Evolutionary conservation across 768 basidiomycete species (phyloP), one percentile per base, ranked within the genome.

Genomic region (Termitomyces sp.): DNA sequence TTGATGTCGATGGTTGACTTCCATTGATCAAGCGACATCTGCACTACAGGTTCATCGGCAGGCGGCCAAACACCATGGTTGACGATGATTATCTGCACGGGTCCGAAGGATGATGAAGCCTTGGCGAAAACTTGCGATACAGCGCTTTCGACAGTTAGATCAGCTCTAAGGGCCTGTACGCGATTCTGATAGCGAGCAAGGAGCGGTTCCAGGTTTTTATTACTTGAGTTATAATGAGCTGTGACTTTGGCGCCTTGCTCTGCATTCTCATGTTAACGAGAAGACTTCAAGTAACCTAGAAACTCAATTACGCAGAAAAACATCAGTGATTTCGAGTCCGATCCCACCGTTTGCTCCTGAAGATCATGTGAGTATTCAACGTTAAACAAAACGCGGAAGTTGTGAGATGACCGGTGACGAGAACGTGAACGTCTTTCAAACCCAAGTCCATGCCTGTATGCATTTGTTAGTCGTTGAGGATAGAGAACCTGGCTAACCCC

Each of bases 331-430:
- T 62, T 81, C 84, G 0, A 88, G 73, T 9, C 89, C 89, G 36
- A 92, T 90, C 0, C 87, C 88, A 3, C 88, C 88, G 62, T 84
- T 88, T 2, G 88, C 87, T 50, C 89, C 89, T 85, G 10, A 20
- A 52, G 10, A 40, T 13, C 7, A 52, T 10, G 22, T 22, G 13
- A 57, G 20, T 18, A n/a, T 35, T 8, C 5, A 33, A 24, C 5
- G 30, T 32, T 36, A 30, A 13, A 26, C 2, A 1, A 1, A 22
- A 18, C 8, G 22, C 20, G 16, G 30, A 16, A 24, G 44, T 10
- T 50, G 8, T n/a, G 18, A 16, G 49, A 38, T 54, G 47, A 85
- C 87, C 87, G 58, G 87, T 88, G 30, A 89, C 76, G 18, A 90
- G 75, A 40, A 88, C 86, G 67, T 89, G 87, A 8, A 86, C 81